These are phyloP conservation scores for Magnaporthiopsis rhizophila DNA, from an alignment of 2,329 filamentous ascomycete genomes.

Conservation along the genomic window DNA sequence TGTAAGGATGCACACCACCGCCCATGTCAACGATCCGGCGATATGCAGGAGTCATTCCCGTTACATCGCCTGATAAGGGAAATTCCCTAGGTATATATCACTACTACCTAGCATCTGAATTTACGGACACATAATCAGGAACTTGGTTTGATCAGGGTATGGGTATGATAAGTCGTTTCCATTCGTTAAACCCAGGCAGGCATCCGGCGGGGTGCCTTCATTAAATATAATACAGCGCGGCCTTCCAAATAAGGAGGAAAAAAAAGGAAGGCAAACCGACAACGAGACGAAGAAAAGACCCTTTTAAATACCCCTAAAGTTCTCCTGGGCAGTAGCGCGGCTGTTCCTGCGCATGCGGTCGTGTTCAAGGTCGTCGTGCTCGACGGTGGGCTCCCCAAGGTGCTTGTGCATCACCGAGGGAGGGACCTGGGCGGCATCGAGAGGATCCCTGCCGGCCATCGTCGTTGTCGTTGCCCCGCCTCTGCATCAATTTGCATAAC, in stretches of 20 bases:
- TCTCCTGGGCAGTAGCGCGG: conserved; percentile 37
- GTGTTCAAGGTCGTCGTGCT: conserved; percentile 35
- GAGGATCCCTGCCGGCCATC: conserved; percentile 32
- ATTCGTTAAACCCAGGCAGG: neutral
- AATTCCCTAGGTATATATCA: too few species aligned
- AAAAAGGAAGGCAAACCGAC: too few species aligned
- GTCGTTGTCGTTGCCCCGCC: neutral
- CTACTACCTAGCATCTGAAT: too few species aligned
- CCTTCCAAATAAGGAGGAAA: neutral
- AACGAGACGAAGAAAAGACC: neutral
- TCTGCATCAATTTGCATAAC: too few species aligned
- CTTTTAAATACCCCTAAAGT: conserved; percentile 36
- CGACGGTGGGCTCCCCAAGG: conserved; percentile 36
- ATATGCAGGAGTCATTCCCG: too few species aligned
- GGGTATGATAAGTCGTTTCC: neutral
- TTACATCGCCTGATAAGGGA: too few species aligned
- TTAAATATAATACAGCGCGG: neutral
- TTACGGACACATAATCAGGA: too few species aligned
- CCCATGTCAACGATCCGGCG: neutral
- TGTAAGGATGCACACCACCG: neutral
- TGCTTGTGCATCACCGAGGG: conserved; percentile 43
- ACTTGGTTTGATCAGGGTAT: too few species aligned
- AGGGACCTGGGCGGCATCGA: conserved; percentile 49
- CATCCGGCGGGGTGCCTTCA: too few species aligned
- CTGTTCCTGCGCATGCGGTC: conserved; percentile 39